Percentiles rank a stretch among this genome's conserved stretches.
Conservation (phyloP, 2,329 filamentous ascomycete species). For the Didymosphaeria variabile region DNA sequence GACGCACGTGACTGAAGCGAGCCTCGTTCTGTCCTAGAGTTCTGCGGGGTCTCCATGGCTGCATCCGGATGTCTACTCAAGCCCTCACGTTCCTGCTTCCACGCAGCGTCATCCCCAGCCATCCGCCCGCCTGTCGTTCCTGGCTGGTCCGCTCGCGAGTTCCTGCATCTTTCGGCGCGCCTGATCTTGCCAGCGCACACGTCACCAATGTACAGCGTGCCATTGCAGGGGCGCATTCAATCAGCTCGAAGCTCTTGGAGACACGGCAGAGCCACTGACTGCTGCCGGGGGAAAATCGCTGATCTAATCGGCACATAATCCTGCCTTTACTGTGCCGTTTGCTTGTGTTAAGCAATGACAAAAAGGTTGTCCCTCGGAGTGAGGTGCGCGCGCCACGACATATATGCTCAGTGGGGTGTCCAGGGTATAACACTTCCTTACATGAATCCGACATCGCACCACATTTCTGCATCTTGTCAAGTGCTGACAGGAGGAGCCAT, state of each 20-base stretch:
- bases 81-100: slow-evolving; percentile 7
- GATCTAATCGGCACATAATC: neutral
- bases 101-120: slow-evolving; percentile 16
- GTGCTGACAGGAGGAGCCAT: neutral
- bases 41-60: slow-evolving; percentile 5
- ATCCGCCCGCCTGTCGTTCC: slow-evolving; percentile 12
- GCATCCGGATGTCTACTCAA: neutral
- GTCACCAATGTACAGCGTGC: slow-evolving; percentile 22
- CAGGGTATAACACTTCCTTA: neutral
- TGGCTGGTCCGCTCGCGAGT: slow-evolving; percentile 12
- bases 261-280: neutral
- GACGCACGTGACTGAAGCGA: slow-evolving; percentile 11
- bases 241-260: neutral
- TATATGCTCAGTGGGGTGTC: neutral
- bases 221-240: slow-evolving; percentile 21
- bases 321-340: neutral
- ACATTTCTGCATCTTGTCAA: neutral
- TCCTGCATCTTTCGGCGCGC: slow-evolving; percentile 15
- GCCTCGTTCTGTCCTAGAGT: neutral
- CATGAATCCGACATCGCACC: neutral
- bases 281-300: neutral
- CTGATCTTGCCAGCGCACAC: slow-evolving; percentile 24
- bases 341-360: neutral
- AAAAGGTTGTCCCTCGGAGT: neutral
- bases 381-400: neutral